These are phyloP conservation scores for Gracilaria caudata DNA, from an alignment of 23 red algal species.

Conservation along the genomic window DNA sequence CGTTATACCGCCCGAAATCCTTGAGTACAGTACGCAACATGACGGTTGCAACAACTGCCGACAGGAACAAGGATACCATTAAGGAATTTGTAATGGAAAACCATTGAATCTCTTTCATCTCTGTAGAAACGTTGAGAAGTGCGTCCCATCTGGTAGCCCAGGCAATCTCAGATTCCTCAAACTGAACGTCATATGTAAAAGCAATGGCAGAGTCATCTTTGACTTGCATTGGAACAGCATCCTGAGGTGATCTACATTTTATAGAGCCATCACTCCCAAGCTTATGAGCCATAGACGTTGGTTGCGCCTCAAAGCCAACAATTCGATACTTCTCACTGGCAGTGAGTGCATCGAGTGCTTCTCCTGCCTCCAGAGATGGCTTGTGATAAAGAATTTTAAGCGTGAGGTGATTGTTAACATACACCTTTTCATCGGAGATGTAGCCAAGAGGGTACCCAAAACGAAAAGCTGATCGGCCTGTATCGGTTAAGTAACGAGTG, in stretches of 20 bases:
- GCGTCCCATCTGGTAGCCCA: constrained; percentile 99
- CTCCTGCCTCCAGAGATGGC: constrained; percentile 48
- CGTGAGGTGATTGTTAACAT: constrained; percentile 91
- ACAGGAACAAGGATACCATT: constrained; percentile 91
- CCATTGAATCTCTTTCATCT: constrained; percentile 88
- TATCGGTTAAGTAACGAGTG: constrained; percentile 38
- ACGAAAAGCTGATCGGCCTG: constrained; percentile 47
- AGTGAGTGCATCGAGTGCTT: constrained; percentile 52
- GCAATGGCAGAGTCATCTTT: constrained; percentile 28
- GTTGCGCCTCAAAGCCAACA: constrained; percentile 94
- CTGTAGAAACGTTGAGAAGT: constrained; percentile 61
- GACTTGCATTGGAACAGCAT: constrained; percentile 11
- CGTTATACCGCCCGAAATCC: constrained; percentile 95
- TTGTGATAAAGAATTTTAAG: constrained; percentile 83
- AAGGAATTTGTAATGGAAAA: constrained; percentile 90
- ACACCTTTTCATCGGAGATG: constrained; percentile 47
- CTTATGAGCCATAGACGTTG: constrained; percentile 61
- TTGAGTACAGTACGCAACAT: constrained; percentile 89
- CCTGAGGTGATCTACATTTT: constrained; percentile 6
- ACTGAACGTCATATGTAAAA: constrained; percentile 90
- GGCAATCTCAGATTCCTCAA: constrained; percentile 73
- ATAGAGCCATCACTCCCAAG: constrained; percentile 21
- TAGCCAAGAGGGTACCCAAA: constrained; percentile 88
- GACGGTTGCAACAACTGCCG: constrained; percentile 87
- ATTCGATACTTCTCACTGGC: constrained; percentile 74